Evolutionary conservation across 805 yeast genomes (phyloP).

Genomic region (Hanseniaspora valbyensis): DNA sequence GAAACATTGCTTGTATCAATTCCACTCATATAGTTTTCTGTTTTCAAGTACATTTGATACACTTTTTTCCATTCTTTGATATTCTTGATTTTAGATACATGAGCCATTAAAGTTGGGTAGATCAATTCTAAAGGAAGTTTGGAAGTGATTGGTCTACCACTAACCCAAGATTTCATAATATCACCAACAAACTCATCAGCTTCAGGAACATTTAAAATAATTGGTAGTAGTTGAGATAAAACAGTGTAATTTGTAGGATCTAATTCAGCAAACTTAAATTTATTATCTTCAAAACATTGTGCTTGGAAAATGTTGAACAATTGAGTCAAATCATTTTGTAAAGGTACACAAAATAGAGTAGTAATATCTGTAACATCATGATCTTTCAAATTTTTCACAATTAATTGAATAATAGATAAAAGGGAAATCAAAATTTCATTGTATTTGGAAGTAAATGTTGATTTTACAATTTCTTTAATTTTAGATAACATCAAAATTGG

Average conservation of each 20-base stretch:
- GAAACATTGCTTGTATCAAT: conserved; percentile 20
- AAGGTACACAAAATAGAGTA: background rate
- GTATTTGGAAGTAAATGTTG: background rate
- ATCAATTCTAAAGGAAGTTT: conserved; percentile 44
- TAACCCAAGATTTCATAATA: conserved; percentile 39
- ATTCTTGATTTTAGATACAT: conserved; percentile 26
- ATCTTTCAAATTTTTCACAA: background rate
- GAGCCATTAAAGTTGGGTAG: conserved; percentile 35
- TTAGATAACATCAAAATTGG: conserved; percentile 1
- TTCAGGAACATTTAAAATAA: conserved; percentile 19
- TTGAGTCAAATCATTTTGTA: background rate
- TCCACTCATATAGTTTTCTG: conserved; percentile 35
- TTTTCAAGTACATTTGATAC: conserved; percentile 40
- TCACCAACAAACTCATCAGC: conserved; percentile 29
- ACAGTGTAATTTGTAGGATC: conserved; percentile 20
- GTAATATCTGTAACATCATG: conserved; percentile 1
- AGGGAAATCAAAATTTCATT: conserved; percentile 2
- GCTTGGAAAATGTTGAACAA: background rate
- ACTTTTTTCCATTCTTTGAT: conserved; percentile 49
- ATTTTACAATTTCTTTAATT: background rate
- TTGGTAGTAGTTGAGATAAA: conserved; percentile 23
- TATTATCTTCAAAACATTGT: conserved; percentile 15
- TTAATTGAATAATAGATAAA: background rate
- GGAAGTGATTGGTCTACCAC: conserved; percentile 36
- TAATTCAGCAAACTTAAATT: conserved; percentile 31